Conservation (phyloP, 2,329 filamentous ascomycete genomes). For the Bipolaris zeicola region DNA sequence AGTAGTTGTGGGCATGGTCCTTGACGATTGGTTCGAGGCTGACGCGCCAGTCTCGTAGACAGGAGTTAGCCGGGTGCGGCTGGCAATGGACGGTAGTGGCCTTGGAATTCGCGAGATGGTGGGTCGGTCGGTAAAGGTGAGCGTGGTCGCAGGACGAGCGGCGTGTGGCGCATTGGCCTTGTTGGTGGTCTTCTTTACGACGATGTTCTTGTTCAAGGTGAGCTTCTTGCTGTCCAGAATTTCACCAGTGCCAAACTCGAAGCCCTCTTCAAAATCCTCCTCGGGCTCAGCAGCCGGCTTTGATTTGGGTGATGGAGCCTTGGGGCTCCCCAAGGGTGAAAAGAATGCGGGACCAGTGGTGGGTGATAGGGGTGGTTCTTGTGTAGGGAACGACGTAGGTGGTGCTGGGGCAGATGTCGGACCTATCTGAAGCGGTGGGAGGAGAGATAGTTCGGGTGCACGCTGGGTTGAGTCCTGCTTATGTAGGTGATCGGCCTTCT, state of each 20-base stretch:
- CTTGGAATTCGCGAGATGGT: conserved; percentile 76
- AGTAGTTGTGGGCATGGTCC: conserved; percentile 58
- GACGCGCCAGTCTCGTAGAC: conserved; percentile 85
- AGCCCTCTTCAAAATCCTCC: conserved; percentile 83
- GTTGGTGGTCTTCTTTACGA: conserved; percentile 70
- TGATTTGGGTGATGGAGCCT: conserved; percentile 22
- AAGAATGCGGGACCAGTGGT: conserved; percentile 20
- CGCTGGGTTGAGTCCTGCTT: conserved; percentile 22
- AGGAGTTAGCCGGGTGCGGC: conserved; percentile 73
- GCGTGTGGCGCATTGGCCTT: conserved; percentile 69
- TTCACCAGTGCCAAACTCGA: conserved; percentile 85
- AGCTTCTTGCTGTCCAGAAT: conserved; percentile 80
- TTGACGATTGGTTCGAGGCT: conserved; percentile 64
- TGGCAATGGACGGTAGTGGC: conserved; percentile 62
- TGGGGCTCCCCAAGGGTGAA: conserved; percentile 29
- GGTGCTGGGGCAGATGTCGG: conserved; percentile 40
- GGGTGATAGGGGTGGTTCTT: conserved; percentile 23
- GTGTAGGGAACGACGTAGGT: conserved; percentile 12
- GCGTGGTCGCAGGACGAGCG: conserved; percentile 74
- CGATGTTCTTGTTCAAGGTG: conserved; percentile 88
- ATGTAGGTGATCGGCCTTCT: conserved; percentile 53
- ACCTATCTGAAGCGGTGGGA: conserved; percentile 26
- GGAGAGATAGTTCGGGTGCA: conserved; percentile 21
- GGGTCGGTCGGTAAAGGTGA: conserved; percentile 85
- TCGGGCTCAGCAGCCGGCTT: conserved; percentile 36